A percentile compares a stretch with the other conserved stretches of the same genome.
Conservation (phyloP, 352 stramenopile genomes). For the Pythium dissimile region DNA sequence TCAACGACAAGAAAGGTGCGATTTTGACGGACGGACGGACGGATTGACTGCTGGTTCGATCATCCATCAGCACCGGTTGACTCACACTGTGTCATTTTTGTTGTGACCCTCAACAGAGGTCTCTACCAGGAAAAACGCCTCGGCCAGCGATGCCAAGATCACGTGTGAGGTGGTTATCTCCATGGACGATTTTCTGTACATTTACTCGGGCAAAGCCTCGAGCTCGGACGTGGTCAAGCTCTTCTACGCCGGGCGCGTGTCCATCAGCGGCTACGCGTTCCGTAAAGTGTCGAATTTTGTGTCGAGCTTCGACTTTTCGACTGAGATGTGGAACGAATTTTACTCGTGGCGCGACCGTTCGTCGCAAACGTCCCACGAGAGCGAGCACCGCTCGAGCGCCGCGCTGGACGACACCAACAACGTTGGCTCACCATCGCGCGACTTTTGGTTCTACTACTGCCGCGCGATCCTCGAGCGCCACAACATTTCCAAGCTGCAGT, state of each 20-base stretch:
- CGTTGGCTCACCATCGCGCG: constrained; percentile 49
- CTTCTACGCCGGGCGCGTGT: constrained; percentile 74
- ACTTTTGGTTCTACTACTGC: constrained; percentile 76
- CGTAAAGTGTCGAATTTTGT: constrained; percentile 76
- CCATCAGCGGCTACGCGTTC: constrained; percentile 81
- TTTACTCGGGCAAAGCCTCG: constrained; percentile 85
- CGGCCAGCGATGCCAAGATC: constrained; percentile 30
- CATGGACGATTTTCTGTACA: constrained; percentile 83
- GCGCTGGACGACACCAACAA: constrained; percentile 41
- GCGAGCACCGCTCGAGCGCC: constrained; percentile 25
- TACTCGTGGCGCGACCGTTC: constrained; percentile 59
- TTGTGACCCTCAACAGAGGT: constrained; percentile 30
- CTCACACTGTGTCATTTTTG: constrained; percentile 5
- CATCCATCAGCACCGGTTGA: no score
- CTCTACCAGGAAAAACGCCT: constrained; percentile 54
- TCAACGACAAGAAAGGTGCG: constrained; percentile 40
- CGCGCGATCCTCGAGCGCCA: constrained; percentile 53
- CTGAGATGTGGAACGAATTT: constrained; percentile 72
- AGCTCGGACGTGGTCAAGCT: constrained; percentile 72
- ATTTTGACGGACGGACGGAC: not conserved
- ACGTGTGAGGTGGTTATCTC: constrained; percentile 81
- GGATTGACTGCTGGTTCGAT: no score
- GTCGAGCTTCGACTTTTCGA: constrained; percentile 86
- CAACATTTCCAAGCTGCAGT: constrained; percentile 64
- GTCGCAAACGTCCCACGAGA: constrained; percentile 19